Conservation (phyloP, 495 filamentous ascomycete species). For the Geopyxis carbonaria region DNA sequence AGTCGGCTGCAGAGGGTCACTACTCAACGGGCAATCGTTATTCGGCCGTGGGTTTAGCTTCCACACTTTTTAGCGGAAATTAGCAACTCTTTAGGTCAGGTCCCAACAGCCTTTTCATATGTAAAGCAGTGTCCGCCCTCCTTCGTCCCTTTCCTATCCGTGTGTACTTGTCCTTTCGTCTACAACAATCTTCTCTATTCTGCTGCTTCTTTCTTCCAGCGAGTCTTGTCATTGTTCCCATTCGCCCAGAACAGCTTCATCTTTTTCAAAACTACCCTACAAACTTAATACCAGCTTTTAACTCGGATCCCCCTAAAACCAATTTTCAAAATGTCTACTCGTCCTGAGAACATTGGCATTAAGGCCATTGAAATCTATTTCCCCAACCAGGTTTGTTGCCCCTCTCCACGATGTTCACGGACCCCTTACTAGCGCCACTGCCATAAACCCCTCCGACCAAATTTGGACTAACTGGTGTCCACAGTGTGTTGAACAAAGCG, state of each 20-base stretch:
- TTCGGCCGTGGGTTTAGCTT: too few species aligned
- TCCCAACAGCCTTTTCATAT: too few species aligned
- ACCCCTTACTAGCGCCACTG: not conserved
- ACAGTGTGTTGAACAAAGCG: constrained; percentile 89
- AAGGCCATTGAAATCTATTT: constrained; percentile 99
- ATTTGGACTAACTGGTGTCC: constrained; percentile 4
- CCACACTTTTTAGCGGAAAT: too few species aligned
- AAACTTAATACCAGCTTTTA: not conserved
- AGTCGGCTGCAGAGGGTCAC: too few species aligned
- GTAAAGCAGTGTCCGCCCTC: too few species aligned
- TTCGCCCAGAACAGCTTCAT: too few species aligned
- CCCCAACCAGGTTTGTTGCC: constrained; percentile 64
- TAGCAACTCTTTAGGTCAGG: too few species aligned
- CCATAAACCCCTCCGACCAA: not conserved
- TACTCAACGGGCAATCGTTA: too few species aligned
- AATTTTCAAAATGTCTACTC: constrained; percentile 55
- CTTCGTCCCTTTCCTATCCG: too few species aligned
- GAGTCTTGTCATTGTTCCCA: too few species aligned
- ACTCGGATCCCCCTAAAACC: constrained; percentile 1
- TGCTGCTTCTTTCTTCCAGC: not conserved
- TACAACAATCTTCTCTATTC: not conserved
- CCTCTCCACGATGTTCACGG: not conserved
- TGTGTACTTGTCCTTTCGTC: not conserved
- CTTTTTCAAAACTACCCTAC: too few species aligned
- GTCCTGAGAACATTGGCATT: constrained; percentile 94